Percentiles rank a stretch among this genome's conserved stretches.
phyloP scores from a whole-genome alignment of 2,329 filamentous ascomycete species.

The Fusarium papillatum region DNA sequence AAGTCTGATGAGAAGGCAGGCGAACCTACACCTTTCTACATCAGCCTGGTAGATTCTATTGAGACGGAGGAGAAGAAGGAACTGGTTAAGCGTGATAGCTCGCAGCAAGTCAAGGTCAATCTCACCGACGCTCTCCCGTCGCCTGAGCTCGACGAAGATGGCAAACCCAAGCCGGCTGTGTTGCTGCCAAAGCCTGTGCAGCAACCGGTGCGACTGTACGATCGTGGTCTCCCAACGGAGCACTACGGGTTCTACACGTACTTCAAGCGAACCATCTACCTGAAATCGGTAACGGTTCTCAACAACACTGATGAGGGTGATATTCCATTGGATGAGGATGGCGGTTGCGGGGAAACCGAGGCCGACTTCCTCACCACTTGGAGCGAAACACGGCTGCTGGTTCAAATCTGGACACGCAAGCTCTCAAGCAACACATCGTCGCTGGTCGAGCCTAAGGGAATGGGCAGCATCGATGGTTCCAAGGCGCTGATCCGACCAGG shows the following conservation, averaged over 20 bases:
- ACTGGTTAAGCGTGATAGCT: slow-evolving; percentile 41
- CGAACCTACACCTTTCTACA: slow-evolving; percentile 90
- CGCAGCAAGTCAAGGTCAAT: slow-evolving; percentile 39
- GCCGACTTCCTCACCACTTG: slow-evolving; percentile 71
- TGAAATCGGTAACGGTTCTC: slow-evolving; percentile 69
- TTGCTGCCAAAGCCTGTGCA: slow-evolving; percentile 78
- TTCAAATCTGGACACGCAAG: slow-evolving; percentile 74
- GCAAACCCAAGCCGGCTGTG: slow-evolving; percentile 78
- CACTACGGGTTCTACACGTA: slow-evolving; percentile 97
- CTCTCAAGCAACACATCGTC: slow-evolving; percentile 59
- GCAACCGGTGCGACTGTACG: slow-evolving; percentile 88
- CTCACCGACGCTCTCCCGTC: slow-evolving; percentile 68
- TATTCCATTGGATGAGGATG: slow-evolving; percentile 64
- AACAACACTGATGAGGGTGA: slow-evolving; percentile 58
- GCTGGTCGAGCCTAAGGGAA: slow-evolving; percentile 46
- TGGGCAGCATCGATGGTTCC: slow-evolving; percentile 43
- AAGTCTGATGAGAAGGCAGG: slow-evolving; percentile 78
- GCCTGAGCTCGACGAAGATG: slow-evolving; percentile 74
- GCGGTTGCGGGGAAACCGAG: slow-evolving; percentile 66
- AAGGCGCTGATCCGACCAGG: slow-evolving; percentile 61
- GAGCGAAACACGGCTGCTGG: slow-evolving; percentile 72
- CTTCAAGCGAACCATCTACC: slow-evolving; percentile 89
- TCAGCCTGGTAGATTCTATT: slow-evolving; percentile 74
- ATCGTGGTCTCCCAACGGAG: slow-evolving; percentile 84
- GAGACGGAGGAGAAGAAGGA: slow-evolving; percentile 48